These are phyloP conservation scores for Monilinia aucupariae DNA, from an alignment of 2,329 filamentous ascomycete species.

Conservation along the genomic window DNA sequence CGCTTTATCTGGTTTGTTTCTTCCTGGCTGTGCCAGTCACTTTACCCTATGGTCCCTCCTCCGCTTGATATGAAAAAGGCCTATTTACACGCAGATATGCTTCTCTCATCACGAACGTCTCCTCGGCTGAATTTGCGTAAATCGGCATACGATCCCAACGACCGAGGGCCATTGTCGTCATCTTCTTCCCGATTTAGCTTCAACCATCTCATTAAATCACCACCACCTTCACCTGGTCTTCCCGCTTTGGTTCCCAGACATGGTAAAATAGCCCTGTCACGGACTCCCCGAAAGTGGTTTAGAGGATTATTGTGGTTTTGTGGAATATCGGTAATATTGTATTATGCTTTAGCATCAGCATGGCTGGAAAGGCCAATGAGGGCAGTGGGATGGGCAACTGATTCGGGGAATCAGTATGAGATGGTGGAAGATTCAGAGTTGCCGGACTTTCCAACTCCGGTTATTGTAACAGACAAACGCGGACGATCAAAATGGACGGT, in stretches of 20 bases:
- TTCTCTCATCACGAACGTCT: slow-evolving; percentile 35
- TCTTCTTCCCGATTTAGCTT: slow-evolving; percentile 60
- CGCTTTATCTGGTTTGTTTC: slow-evolving; percentile 12
- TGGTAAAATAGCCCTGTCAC: slow-evolving; percentile 52
- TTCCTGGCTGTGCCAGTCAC: slow-evolving; percentile 33
- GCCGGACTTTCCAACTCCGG: slow-evolving; percentile 67
- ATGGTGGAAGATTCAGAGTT: slow-evolving; percentile 60
- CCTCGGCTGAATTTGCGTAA: slow-evolving; percentile 55
- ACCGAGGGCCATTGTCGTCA: slow-evolving; percentile 51
- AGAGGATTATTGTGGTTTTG: slow-evolving; percentile 46
- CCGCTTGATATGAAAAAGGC: slow-evolving; percentile 34
- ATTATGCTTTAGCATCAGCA: slow-evolving; percentile 40
- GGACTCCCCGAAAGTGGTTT: slow-evolving; percentile 26
- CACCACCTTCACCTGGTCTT: slow-evolving; percentile 64
- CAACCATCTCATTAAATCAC: slow-evolving; percentile 62
- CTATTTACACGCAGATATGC: slow-evolving; percentile 37
- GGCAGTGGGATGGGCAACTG: slow-evolving; percentile 39
- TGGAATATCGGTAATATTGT: slow-evolving; percentile 47
- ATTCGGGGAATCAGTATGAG: slow-evolving; percentile 51
- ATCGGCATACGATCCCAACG: slow-evolving; percentile 49
- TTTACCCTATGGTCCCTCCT: slow-evolving; percentile 28
- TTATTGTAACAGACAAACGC: slow-evolving; percentile 60
- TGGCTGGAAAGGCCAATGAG: slow-evolving; percentile 33
- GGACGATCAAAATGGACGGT: slow-evolving; percentile 73
- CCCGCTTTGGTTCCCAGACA: slow-evolving; percentile 62